Evolutionary conservation across 1,139 yeast genomes (phyloP).

Genomic region (Debaryomyces nepalensis): DNA sequence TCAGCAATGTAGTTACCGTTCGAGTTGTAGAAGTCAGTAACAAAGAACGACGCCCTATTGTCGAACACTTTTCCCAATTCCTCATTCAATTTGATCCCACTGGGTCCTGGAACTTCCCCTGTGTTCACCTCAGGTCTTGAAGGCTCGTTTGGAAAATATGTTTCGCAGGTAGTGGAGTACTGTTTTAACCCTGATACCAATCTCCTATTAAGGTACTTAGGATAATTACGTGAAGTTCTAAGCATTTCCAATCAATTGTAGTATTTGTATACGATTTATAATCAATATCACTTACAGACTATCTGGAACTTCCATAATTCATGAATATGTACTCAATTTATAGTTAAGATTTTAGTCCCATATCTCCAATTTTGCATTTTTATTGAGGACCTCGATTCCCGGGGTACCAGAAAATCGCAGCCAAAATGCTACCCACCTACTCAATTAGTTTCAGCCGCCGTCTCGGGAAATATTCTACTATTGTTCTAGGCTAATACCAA

Average conservation of each 20-base stretch:
- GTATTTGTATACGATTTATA: too few relatives aligned
- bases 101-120: slow-evolving; percentile 64
- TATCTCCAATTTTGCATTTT: not conserved
- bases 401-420: not conserved
- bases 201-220: slow-evolving; percentile 4
- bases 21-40: slow-evolving; percentile 67
- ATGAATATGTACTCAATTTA: not conserved
- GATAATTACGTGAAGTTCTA: slow-evolving; percentile 6
- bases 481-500: not conserved
- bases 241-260: slow-evolving; percentile 3
- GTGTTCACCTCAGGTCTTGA: slow-evolving; percentile 51
- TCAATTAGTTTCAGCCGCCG: not conserved
- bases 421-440: not conserved
- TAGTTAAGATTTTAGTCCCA: slow-evolving; percentile 1
- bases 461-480: not conserved
- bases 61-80: slow-evolving; percentile 63
- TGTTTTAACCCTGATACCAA: slow-evolving; percentile 11
- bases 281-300: too few relatives aligned
- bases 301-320: too few relatives aligned
- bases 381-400: slow-evolving; percentile 6
- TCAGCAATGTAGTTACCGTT: slow-evolving; percentile 73
- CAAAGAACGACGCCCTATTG: slow-evolving; percentile 69
- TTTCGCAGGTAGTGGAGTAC: slow-evolving; percentile 21
- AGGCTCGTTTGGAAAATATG: slow-evolving; percentile 59
- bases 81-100: slow-evolving; percentile 48